Evolutionary conservation across 768 basidiomycete species (phyloP).

Genomic region (Psilocybe azurescens): DNA sequence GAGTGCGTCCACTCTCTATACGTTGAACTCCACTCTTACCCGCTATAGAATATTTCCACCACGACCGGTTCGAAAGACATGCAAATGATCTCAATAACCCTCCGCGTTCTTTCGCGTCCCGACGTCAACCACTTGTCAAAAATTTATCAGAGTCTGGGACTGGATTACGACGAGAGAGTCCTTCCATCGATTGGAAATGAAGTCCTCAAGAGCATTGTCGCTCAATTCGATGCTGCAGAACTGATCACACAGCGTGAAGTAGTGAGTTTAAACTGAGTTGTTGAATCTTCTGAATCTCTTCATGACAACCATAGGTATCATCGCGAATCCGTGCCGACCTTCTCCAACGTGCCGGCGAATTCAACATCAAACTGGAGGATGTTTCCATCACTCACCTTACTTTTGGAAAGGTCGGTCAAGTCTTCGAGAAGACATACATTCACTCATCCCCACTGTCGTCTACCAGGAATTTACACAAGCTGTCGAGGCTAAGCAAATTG

Average conservation of each 20-base stretch:
- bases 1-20: conserved; percentile 53
- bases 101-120: conserved; percentile 94
- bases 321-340: conserved; percentile 92
- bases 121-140: conserved; percentile 86
- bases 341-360: conserved; percentile 92
- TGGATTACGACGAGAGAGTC: conserved; percentile 98
- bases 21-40: conserved; percentile 10
- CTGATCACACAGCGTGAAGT: conserved; percentile 98
- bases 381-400: conserved; percentile 95
- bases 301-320: conserved; percentile 62
- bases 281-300: not conserved
- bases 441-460: conserved; percentile 6
- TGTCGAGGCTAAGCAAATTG: conserved; percentile 99
- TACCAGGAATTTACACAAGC: conserved; percentile 91
- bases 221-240: conserved; percentile 97
- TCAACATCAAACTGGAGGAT: conserved; percentile 94
- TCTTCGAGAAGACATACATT: not conserved
- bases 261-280: conserved; percentile 50
- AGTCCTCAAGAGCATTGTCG: conserved; percentile 96
- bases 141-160: conserved; percentile 94
- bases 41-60: conserved; percentile 89
- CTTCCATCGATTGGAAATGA: conserved; percentile 98
- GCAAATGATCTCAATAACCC: conserved; percentile 97
- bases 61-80: conserved; percentile 98
- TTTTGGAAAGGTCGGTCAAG: conserved; percentile 72